Evolutionary conservation across 441 rosid species (phyloP).

Genomic region (Jatropha podagrica): DNA sequence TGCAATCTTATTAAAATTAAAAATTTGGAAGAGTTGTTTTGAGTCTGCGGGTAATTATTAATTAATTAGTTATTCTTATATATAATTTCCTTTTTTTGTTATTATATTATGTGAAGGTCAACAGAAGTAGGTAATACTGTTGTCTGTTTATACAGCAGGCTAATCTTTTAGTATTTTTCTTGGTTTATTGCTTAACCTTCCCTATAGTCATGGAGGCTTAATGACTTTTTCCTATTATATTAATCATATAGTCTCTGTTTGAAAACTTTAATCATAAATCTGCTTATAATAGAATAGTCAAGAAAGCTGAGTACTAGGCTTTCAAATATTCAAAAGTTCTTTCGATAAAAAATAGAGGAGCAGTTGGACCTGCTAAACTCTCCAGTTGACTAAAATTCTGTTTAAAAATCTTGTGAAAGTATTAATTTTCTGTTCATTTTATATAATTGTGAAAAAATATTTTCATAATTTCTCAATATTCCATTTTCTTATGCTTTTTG

Average conservation of each 20-base stretch:
- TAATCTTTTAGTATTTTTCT: neutral
- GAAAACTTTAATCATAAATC: neutral
- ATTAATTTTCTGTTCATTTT: neutral
- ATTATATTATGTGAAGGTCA: neutral
- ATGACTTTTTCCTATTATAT: neutral
- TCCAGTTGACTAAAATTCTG: neutral
- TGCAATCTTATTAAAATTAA: too few relatives aligned
- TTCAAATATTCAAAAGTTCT: neutral
- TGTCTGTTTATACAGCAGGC: neutral
- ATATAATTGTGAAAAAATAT: neutral
- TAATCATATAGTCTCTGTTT: neutral
- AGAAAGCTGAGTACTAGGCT: neutral
- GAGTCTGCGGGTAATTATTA: too few relatives aligned
- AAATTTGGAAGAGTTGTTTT: too few relatives aligned
- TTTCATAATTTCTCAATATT: neutral
- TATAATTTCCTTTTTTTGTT: neutral
- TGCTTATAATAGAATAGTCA: neutral
- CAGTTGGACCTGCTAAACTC: conserved; percentile 11
- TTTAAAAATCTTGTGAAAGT: neutral
- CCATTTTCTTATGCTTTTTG: neutral
- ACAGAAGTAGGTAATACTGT: neutral
- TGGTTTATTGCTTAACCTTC: neutral
- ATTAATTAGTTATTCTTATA: neutral
- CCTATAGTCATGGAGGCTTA: neutral
- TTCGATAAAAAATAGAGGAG: neutral